Base-by-base conservation (phyloP, 2,329 filamentous ascomycete species). In the Bimuria novae-zelandiae region DNA sequence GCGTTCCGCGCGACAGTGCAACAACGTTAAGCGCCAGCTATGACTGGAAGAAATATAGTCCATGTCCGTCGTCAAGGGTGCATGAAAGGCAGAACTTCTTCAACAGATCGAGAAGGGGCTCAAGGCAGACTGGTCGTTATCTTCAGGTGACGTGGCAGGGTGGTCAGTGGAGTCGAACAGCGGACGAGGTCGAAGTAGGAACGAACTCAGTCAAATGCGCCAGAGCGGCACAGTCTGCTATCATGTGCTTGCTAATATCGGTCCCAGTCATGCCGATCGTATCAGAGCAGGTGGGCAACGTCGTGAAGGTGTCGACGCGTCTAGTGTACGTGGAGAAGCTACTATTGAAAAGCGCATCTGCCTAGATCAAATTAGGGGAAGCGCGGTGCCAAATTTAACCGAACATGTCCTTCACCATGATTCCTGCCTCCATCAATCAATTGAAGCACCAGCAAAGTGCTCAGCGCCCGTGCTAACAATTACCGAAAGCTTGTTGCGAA, bases 151-250 rank as follows among this genome's bases (percentile, higher is more conserved):
- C 27, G 43, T 36, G 43, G 43, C 30, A 27, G 17, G 21, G 43
- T 46, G 43, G 43, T 22, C 43, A n/a, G 43, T 46, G 43, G 43
- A 17, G 21, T 35, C 30, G 30, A 25, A 21, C 50, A 33, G 37
- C 49, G 44, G 37, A 21, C 43, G 43, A 48, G 39, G 29, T 16
- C 17, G 30, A 14, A 16, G 21, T 14, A n/a, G n/a, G n/a, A n/a
- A n/a, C n/a, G n/a, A n/a, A 12, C 29, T 29, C 36, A 37, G 30
- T 22, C 11, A 37, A 37, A 48, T 43, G 50, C 43, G 25, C 35
- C 29, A 21, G 23, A 43, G 44, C 48, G 50, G 50, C 50, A 52
- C 50, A 37, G 50, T 36, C 27, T 35, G 30, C 8, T 44, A n/a
- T 7, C 29, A 25, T 25, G 23, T n/a, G 29, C 30, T 46, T 25